These are phyloP conservation scores for Fusarium sp. DNA, from an alignment of 2,329 filamentous ascomycete species.

Conservation along the genomic window DNA sequence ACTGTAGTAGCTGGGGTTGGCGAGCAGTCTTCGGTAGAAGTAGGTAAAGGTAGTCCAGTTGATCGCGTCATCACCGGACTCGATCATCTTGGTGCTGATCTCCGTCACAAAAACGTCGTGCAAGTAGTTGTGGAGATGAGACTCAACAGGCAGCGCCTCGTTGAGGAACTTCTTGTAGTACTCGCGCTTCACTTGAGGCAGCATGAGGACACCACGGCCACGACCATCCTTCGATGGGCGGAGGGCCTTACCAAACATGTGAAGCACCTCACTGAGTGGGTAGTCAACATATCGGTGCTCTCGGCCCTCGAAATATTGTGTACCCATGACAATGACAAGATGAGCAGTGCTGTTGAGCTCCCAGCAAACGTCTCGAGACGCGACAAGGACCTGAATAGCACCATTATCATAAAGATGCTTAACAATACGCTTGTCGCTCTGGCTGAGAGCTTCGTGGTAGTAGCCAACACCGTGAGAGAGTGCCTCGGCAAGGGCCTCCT, in stretches of 20 bases:
- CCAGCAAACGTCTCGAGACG: constrained; percentile 91
- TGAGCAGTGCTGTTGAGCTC: constrained; percentile 90
- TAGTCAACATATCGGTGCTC: constrained; percentile 99
- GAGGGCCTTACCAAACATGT: constrained; percentile 97
- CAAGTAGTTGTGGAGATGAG: constrained; percentile 88
- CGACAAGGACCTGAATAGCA: constrained; percentile 84
- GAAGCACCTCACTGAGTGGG: constrained; percentile 89
- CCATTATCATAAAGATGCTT: constrained; percentile 91
- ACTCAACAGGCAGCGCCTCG: constrained; percentile 95
- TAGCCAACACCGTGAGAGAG: constrained; percentile 95
- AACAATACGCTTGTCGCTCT: constrained; percentile 92
- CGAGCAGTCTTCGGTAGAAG: constrained; percentile 93
- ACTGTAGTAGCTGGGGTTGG: constrained; percentile 97
- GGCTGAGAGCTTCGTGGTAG: constrained; percentile 92
- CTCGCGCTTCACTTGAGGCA: constrained; percentile 91
- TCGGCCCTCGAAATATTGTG: constrained; percentile 95
- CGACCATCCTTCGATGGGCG: constrained; percentile 81
- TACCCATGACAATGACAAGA: constrained; percentile 95
- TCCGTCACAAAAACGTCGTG: constrained; percentile 98
- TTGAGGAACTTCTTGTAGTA: constrained; percentile 99
- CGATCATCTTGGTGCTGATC: constrained; percentile 94
- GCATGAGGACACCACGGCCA: constrained; percentile 94
- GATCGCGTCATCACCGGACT: constrained; percentile 95
- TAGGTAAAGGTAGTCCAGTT: constrained; percentile 99
- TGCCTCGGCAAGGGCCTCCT: constrained; percentile 87